Conservation (phyloP, 441 rosid genomes). For the Gossypium schwendimanii region DNA sequence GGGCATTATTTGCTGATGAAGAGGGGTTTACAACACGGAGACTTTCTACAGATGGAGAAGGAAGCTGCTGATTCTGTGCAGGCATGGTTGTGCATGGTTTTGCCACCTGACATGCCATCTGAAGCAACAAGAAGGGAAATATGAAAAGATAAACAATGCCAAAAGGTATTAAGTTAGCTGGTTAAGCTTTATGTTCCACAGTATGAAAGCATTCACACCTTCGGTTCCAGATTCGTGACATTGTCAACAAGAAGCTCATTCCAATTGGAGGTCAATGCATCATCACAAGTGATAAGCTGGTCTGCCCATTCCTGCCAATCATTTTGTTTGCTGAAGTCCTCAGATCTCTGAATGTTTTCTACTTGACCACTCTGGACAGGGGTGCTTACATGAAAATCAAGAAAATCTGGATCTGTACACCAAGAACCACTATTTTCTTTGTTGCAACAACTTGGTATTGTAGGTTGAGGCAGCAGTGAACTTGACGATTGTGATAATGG, state of each 20-base stretch:
- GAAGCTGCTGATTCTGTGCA: constrained; percentile 6
- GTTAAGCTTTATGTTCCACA: constrained; percentile 5
- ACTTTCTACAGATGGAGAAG: constrained; percentile 11
- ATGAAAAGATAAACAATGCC: constrained; percentile 2
- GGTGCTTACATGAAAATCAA: constrained; percentile 13
- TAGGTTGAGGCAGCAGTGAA: constrained; percentile 33
- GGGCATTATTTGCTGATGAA: constrained; percentile 35
- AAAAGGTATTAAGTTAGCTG: constrained; percentile 1
- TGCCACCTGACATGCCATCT: constrained; percentile 8
- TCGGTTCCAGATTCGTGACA: constrained; percentile 47
- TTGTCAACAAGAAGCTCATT: constrained; percentile 57
- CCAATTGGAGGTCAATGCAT: constrained; percentile 62
- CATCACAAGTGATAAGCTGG: constrained; percentile 72
- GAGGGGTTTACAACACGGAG: constrained; percentile 20
- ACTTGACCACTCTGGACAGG: constrained; percentile 36
- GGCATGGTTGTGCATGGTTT: constrained; percentile 6
- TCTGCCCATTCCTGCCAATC: constrained; percentile 99
- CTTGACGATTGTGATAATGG: constrained; percentile 27
- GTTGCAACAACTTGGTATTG: constrained; percentile 29
- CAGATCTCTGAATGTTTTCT: constrained; percentile 52
- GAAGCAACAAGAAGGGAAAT: constrained; percentile 1
- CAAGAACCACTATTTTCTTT: constrained; percentile 26
- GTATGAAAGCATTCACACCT: constrained; percentile 38
- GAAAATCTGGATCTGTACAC: constrained; percentile 13
- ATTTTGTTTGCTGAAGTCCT: constrained; percentile 50